Base-by-base conservation (phyloP, 345 rosid species). In the Ceriops tagal region DNA sequence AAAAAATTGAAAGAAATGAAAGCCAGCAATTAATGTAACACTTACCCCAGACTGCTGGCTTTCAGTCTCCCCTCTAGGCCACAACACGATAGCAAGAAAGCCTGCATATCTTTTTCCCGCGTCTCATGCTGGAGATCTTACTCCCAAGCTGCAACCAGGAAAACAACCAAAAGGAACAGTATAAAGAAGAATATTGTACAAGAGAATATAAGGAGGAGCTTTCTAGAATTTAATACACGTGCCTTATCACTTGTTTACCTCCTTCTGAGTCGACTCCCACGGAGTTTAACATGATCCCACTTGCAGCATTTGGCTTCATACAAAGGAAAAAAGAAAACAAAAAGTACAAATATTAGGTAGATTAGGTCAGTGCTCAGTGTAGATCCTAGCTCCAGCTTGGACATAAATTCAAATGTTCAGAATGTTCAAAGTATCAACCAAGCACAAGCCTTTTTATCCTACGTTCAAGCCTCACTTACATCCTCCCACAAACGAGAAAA, bases 21-120 rank as follows among this genome's bases (percentile, higher is more conserved):
- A 82, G 87, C 91, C 88, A 82, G 87, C 88, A 70, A 79, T 74
- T 70, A 77, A 60, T 66, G 71, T 37, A 64, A 66, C 70, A 84
- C 88, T 84, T 82, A 84, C 91, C 91, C 28, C 49, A 32, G 62
- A 79, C 76, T 79, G 85, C 88, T 84, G 91, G 85, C 91, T 87
- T 83, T 77, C 85, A 58, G 32, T 62, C 62, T 46, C 39, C 6
- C 15, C 30, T 24, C 19, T 11, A 30, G 58, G 65, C 46, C 51
- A 19, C 26, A 15, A 30, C 24, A 22, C 20, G 53, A 43, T 15
- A 1, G 26, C 10, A 34, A 22, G 13, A 53, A 7, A 34, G 3
- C 21, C 19, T 27, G 22, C 46, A 3, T 43, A 43, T 13, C 49
- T 46, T 46, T 28, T 34, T 22, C 22, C 59, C 64, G 10, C 6